Evolutionary conservation across 495 filamentous ascomycete genomes (phyloP).

Genomic region (Penicillium crystallinum): DNA sequence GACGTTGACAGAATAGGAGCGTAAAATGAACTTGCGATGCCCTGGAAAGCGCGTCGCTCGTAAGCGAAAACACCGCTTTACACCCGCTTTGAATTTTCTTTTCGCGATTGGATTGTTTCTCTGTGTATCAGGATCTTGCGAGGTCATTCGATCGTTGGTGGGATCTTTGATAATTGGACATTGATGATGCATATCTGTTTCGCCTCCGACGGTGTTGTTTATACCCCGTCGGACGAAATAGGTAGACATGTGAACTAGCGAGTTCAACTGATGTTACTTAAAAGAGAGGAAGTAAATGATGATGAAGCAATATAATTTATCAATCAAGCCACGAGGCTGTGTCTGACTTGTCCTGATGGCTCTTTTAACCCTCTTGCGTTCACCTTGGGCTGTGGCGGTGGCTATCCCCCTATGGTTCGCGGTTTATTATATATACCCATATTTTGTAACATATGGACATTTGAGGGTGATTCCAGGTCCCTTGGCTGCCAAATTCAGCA

Average conservation of each 20-base stretch:
- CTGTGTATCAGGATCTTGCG: background rate
- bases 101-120: background rate
- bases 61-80: too few relatives aligned
- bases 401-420: conserved; percentile 13
- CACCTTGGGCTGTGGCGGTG: conserved; percentile 10
- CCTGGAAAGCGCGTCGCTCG: too few relatives aligned
- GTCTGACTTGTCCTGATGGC: conserved; percentile 6
- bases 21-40: too few relatives aligned
- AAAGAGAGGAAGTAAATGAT: background rate
- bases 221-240: background rate
- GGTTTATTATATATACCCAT: conserved; percentile 21
- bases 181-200: background rate
- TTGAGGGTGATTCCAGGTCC: conserved; percentile 19
- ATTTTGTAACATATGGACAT: conserved; percentile 12
- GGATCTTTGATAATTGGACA: background rate
- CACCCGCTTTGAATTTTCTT: too few relatives aligned
- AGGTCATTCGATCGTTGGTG: background rate
- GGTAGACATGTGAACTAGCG: background rate
- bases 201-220: background rate
- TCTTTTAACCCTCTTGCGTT: conserved; percentile 7
- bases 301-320: background rate
- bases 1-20: too few relatives aligned
- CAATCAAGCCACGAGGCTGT: background rate
- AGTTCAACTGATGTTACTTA: background rate
- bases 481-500: conserved; percentile 20